Conservation (phyloP, 495 filamentous ascomycete species). For the Parathielavia hyrcaniae region DNA sequence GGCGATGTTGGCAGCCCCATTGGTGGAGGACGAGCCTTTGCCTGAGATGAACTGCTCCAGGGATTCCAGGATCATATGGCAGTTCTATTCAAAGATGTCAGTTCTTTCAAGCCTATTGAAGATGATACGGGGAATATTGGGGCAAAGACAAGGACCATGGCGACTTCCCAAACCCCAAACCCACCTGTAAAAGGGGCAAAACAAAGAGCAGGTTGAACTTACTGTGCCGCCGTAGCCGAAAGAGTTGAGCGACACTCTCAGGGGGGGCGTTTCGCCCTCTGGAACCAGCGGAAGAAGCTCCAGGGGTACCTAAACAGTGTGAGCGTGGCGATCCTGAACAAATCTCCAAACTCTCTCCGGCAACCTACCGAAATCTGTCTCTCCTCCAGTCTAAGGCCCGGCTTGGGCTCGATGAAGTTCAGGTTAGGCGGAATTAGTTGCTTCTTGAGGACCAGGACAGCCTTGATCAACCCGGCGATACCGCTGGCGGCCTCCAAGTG, state of each 20-base stretch:
- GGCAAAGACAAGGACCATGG: no score
- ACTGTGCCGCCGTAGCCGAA: conserved; percentile 40
- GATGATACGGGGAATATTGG: no score
- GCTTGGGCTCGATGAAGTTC: conserved; percentile 39
- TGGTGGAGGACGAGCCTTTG: background rate
- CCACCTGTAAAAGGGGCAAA: no score
- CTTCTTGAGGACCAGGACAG: conserved; percentile 47
- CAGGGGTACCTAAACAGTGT: background rate
- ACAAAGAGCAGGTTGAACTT: no score
- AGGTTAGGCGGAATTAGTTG: conserved; percentile 38
- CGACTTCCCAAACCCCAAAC: no score
- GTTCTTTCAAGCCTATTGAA: no score
- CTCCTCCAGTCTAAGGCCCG: conserved; percentile 37
- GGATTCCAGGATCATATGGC: conserved; percentile 36
- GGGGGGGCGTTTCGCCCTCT: conserved; percentile 8
- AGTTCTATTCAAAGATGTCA: conserved; percentile 18
- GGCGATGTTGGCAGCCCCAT: conserved; percentile 4
- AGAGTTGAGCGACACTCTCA: conserved; percentile 31
- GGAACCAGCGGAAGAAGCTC: conserved; percentile 16
- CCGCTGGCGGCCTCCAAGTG: conserved; percentile 50
- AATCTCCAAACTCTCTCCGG: no score
- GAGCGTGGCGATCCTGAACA: background rate
- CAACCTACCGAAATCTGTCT: background rate
- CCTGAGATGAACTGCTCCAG: conserved; percentile 25
- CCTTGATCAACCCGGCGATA: conserved; percentile 51